phyloP scores from a whole-genome alignment of 2,329 filamentous ascomycete species.

The Penicillium sp. region DNA sequence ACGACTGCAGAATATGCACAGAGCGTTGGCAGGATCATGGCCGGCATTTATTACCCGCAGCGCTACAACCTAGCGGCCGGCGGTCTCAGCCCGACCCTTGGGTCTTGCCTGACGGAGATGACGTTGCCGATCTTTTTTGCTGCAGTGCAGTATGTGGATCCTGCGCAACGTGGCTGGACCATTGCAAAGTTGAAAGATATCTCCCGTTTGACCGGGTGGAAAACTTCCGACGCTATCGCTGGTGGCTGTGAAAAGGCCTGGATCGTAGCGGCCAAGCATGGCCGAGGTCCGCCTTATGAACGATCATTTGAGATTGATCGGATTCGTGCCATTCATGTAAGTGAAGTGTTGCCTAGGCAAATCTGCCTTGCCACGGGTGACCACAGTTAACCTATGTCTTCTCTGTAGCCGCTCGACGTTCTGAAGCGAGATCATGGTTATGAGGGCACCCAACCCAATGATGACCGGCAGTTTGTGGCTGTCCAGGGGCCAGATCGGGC shows the following conservation, averaged over 20 bases:
- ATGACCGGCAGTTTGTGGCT: slow-evolving; percentile 56
- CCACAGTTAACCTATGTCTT: too few species aligned
- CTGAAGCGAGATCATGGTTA: slow-evolving; percentile 25
- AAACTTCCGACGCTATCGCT: slow-evolving; percentile 76
- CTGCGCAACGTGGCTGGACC: slow-evolving; percentile 72
- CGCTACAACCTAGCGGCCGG: slow-evolving; percentile 33
- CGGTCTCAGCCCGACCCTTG: slow-evolving; percentile 72
- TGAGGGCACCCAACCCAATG: slow-evolving; percentile 28
- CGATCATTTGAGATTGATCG: slow-evolving; percentile 23
- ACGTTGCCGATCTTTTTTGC: slow-evolving; percentile 83
- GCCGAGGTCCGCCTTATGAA: slow-evolving; percentile 71
- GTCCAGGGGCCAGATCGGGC: slow-evolving; percentile 62
- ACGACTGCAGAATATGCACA: slow-evolving; percentile 70
- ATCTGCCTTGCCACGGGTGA: too few species aligned
- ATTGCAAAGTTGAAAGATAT: slow-evolving; percentile 72
- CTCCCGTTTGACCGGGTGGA: slow-evolving; percentile 79
- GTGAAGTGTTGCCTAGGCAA: too few species aligned
- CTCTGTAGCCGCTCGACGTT: slow-evolving; percentile 14
- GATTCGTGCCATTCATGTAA: too few species aligned
- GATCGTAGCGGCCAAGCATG: slow-evolving; percentile 69
- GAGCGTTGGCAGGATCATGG: slow-evolving; percentile 74
- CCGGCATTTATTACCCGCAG: slow-evolving; percentile 58
- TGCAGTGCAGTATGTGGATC: slow-evolving; percentile 71
- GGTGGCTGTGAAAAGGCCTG: slow-evolving; percentile 81
- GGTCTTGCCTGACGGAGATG: slow-evolving; percentile 77